Base-by-base conservation (phyloP, 2,329 filamentous ascomycete species). In the Colletotrichum horii region DNA sequence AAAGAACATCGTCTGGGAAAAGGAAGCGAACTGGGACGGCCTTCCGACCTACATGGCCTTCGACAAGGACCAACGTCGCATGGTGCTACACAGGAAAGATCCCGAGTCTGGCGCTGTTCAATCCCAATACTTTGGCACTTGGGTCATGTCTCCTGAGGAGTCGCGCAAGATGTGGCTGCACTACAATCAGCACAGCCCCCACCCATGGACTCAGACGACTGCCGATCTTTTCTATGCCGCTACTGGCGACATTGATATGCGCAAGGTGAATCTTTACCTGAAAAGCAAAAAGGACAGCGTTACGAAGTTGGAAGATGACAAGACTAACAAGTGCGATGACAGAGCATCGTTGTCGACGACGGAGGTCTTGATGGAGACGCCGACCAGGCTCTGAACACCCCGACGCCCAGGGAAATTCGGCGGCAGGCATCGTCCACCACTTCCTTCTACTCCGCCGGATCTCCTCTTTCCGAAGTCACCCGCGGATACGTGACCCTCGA, bases 241-340 rank as follows among this genome's bases (percentile, higher is more conserved):
- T 22, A 73, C 58, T 2, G 78, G 75, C 8, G 34, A 68, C 22
- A 52, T 79, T 38, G 80, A 83, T 19, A 28, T 79, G 4, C 77
- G 80, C n/a, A 79, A 73, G 4, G 78, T 79, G 77, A 79, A 81
- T 28, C 58, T 71, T 2, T 83, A 83, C 55, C 77, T 78, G 36
- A 74, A 60, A 8, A 74, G 43, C 74, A 74, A 76, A 62, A 6
- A 36, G 15, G n/a, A n/a, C 9, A 36, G 19, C n/a, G 19, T 38
- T 6, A 26, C 34, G 26, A 62, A 52, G 48, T 12, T 24, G 12
- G 16, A 65, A 8, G 4, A 26, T 11, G 15, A 32, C n/a, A 26
- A 62, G 15, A 64, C 74, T 76, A 34, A 76, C 64, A 24, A 65
- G 6, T 16, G 28, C 16, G 26, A 16, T 65, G 48, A 58, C n/a